These are phyloP conservation scores for Raphanus hybrid DNA, from an alignment of 441 rosid species.

Conservation along the genomic window DNA sequence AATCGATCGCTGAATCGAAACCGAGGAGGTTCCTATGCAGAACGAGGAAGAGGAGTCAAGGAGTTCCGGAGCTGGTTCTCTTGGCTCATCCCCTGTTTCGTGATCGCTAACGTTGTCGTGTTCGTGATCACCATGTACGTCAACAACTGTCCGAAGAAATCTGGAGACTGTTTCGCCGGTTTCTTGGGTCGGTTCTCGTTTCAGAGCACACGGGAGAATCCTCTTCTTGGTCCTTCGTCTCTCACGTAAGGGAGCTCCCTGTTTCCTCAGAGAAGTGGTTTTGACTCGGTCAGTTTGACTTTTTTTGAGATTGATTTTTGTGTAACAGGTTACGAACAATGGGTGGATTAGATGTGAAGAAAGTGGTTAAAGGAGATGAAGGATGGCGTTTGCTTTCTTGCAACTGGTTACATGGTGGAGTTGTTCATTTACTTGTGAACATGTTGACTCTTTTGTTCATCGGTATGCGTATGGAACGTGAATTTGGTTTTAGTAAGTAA, in stretches of 20 bases:
- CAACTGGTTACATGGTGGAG: constrained; percentile 91
- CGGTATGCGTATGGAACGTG: constrained; percentile 85
- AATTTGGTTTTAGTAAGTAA: constrained; percentile 83
- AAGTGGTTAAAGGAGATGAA: constrained; percentile 58
- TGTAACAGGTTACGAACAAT: constrained; percentile 64
- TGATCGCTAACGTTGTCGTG: constrained; percentile 34
- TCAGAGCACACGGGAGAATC: constrained; percentile 43
- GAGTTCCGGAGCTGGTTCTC: constrained; percentile 39
- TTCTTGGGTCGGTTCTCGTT: constrained; percentile 46
- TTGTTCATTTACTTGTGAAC: constrained; percentile 78
- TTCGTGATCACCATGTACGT: constrained; percentile 45
- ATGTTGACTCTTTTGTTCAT: constrained; percentile 85
- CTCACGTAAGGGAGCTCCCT: constrained; percentile 19
- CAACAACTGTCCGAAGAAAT: constrained; percentile 43
- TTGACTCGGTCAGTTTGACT: too few species aligned
- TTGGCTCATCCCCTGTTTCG: constrained; percentile 45
- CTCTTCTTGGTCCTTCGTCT: constrained; percentile 46
- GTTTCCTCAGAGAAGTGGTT: too few species aligned
- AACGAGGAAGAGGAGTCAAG: constrained; percentile 39
- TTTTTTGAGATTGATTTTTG: constrained; percentile 13
- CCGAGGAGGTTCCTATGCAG: constrained; percentile 21
- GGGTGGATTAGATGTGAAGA: constrained; percentile 69
- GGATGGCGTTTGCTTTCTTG: constrained; percentile 87
- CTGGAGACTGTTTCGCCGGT: constrained; percentile 39
- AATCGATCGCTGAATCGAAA: constrained; percentile 27